These are phyloP conservation scores for Arachis stenosperma DNA, from an alignment of 306 rosid species.

Conservation along the genomic window DNA sequence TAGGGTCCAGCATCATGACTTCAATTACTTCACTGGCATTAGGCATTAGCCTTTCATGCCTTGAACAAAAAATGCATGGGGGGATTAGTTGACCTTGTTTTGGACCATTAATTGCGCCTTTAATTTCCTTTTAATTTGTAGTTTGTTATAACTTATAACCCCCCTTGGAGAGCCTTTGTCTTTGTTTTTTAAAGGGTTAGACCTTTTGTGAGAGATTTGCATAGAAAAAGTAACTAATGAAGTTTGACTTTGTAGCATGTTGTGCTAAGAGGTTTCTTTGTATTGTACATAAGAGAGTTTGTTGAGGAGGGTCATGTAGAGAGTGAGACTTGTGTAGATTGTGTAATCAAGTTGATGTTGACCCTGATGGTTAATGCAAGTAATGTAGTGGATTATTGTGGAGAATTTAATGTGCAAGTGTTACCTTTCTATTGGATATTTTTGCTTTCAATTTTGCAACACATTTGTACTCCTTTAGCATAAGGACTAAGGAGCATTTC, in stretches of 20 bases:
- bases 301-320: slow-evolving; percentile 24
- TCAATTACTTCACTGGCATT: slow-evolving; percentile 71
- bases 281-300: slow-evolving; percentile 24
- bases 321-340: slow-evolving; percentile 18
- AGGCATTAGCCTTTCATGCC: slow-evolving; percentile 41
- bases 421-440: not conserved
- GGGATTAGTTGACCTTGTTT: slow-evolving; percentile 8
- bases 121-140: not conserved
- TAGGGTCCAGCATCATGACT: slow-evolving; percentile 93
- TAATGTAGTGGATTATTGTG: not conserved
- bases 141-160: too few species aligned
- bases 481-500: not conserved
- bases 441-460: too few species aligned
- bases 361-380: slow-evolving; percentile 9
- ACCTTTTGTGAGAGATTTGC: slow-evolving; percentile 32
- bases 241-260: slow-evolving; percentile 26
- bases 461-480: too few species aligned
- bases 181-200: slow-evolving; percentile 17
- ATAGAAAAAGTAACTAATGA: slow-evolving; percentile 5
- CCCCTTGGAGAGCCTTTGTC: too few species aligned
- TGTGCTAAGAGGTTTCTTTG: slow-evolving; percentile 10
- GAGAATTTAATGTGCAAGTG: slow-evolving; percentile 20
- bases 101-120: slow-evolving; percentile 37
- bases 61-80: too few species aligned
- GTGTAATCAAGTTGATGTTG: slow-evolving; percentile 25